Base-by-base conservation (phyloP, 371 early-diverging fungal species). In the Rhizomucor miehei region DNA sequence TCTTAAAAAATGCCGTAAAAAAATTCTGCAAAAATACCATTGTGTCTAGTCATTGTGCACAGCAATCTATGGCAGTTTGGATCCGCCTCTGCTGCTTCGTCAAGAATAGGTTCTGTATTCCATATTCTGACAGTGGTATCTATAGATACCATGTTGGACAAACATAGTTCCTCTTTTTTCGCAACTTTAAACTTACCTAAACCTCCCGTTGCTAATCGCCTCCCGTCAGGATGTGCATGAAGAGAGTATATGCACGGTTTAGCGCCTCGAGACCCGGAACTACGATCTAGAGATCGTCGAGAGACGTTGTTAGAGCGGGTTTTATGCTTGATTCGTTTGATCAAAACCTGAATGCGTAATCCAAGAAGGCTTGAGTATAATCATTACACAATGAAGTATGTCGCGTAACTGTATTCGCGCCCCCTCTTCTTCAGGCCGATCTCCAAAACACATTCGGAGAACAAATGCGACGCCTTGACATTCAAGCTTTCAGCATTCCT, bases 61-160 rank as follows among this genome's bases (percentile, higher is more conserved):
- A 95, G 72, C 21, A 91, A 84, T 60, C 80, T 79, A 35, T 84
- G 85, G 34, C 77, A 75, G 23, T 74, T 68, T 12, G 67, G 64
- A 56, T 87, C 81, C 10, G 56, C 35, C 56, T 84, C 85, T 35
- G 73, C 71, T 9, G 59, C 56, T 25, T 73, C 70, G 51, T 85
- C 71, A n/a, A 82, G 68, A 10, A 93, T 79, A 1, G 91, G 81
- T 1, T 59, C 73, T 13, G 85, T 78, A 62, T 81, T 90, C 95
- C 95, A 94, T 38, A 95, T 81, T 58, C 86, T 89, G 48, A 94
- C 82, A 52, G 86, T 90, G 43, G 81, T 78, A 72, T 92, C 93
- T 89, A 79, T 19, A 25, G 40, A 47, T 17, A 43, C 29, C 45
- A 11, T 34, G 11, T 20, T 43, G 21, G 20, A 34, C 53, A 43